Conservation (phyloP, 805 yeast species). For the Pichia ethanolica region DNA sequence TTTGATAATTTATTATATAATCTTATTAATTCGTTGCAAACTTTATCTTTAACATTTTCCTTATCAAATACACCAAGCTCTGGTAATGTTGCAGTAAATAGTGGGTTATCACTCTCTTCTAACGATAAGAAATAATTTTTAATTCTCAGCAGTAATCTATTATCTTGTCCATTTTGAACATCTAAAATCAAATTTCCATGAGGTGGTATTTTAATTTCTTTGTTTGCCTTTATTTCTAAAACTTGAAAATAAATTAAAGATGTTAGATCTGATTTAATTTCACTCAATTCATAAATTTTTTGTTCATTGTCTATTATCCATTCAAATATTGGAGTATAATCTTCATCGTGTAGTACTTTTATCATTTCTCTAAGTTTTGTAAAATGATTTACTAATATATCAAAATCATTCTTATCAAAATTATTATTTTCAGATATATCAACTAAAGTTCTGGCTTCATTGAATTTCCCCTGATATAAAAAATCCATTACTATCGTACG, state of each 20-base stretch:
- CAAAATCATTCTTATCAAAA: not conserved
- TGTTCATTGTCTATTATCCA: constrained; percentile 2
- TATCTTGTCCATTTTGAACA: not conserved
- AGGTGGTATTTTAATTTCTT: not conserved
- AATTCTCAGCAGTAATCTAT: not conserved
- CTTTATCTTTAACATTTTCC: not conserved
- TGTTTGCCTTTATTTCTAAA: not conserved
- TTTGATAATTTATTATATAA: not conserved
- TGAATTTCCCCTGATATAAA: constrained; percentile 26
- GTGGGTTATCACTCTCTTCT: too few species aligned
- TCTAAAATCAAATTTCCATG: not conserved
- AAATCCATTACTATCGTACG: constrained; percentile 28
- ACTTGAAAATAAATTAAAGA: not conserved
- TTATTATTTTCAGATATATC: too few species aligned
- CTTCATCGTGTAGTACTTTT: not conserved
- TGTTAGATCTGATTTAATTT: not conserved
- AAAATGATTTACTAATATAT: not conserved
- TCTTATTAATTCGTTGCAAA: not conserved
- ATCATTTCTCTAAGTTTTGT: not conserved
- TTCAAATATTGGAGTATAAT: not conserved
- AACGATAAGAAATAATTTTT: not conserved
- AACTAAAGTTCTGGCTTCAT: constrained; percentile 4
- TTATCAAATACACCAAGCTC: not conserved
- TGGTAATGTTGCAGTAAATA: not conserved
- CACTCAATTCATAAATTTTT: not conserved